Evolutionary conservation across 2,329 filamentous ascomycete genomes (phyloP).

Genomic region (Epichloe gansuensis): DNA sequence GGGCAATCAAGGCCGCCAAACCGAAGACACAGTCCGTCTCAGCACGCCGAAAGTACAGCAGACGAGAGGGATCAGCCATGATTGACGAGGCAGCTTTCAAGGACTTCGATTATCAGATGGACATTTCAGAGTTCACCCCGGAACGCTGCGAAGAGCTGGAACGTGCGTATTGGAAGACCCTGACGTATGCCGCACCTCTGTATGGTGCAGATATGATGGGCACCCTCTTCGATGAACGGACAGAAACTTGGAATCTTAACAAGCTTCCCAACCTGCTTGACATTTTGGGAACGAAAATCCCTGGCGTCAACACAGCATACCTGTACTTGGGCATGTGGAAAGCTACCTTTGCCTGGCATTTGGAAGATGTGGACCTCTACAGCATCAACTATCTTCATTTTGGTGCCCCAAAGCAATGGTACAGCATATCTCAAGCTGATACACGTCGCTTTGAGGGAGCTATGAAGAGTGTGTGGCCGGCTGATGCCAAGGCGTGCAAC

Average conservation of each 20-base stretch:
- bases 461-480: slow-evolving; percentile 92
- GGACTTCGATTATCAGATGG: slow-evolving; percentile 80
- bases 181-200: slow-evolving; percentile 87
- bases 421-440: slow-evolving; percentile 94
- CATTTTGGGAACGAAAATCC: slow-evolving; percentile 87
- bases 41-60: slow-evolving; percentile 75
- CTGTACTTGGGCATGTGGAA: slow-evolving; percentile 99
- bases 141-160: slow-evolving; percentile 93
- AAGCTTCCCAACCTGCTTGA: slow-evolving; percentile 89
- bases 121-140: slow-evolving; percentile 75
- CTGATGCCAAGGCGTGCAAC: slow-evolving; percentile 86
- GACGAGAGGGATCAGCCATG: slow-evolving; percentile 61
- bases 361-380: slow-evolving; percentile 97
- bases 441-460: slow-evolving; percentile 83
- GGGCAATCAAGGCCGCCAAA: slow-evolving; percentile 36
- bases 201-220: slow-evolving; percentile 96
- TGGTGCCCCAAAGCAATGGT: slow-evolving; percentile 97
- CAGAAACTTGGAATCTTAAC: slow-evolving; percentile 83
- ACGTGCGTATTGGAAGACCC: slow-evolving; percentile 89
- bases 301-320: slow-evolving; percentile 95
- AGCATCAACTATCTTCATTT: slow-evolving; percentile 99
- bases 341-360: slow-evolving; percentile 96
- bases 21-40: slow-evolving; percentile 63
- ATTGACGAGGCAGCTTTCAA: slow-evolving; percentile 86
- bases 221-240: slow-evolving; percentile 79